phyloP scores from a whole-genome alignment of 345 rosid genomes.

The Murraya koenigii region DNA sequence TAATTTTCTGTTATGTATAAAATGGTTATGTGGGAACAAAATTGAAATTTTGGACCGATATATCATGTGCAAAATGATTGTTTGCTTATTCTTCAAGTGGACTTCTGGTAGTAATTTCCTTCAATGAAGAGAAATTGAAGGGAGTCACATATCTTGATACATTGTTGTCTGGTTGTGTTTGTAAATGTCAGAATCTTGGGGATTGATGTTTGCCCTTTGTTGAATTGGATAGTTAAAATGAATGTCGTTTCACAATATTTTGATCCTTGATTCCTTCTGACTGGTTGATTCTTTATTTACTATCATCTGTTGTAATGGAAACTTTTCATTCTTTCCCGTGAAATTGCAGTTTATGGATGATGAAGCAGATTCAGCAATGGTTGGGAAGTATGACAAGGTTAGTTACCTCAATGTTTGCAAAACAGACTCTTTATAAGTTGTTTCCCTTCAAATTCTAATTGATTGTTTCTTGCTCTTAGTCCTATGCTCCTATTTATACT shows the following conservation, averaged over 20 bases:
- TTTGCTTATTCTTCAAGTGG: background rate
- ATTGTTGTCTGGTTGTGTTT: background rate
- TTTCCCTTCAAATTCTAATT: background rate
- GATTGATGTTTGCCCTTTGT: background rate
- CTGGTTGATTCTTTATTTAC: background rate
- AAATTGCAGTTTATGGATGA: constrained; percentile 24
- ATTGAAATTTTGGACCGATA: background rate
- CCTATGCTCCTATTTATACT: constrained; percentile 10
- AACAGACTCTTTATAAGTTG: background rate
- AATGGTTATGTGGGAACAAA: background rate
- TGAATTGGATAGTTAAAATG: background rate
- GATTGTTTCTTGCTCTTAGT: constrained; percentile 16
- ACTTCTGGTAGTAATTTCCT: background rate
- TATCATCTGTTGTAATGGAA: background rate
- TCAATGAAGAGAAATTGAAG: background rate
- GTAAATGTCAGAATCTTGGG: background rate
- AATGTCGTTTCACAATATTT: no score
- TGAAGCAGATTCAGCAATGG: constrained; percentile 42
- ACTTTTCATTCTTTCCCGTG: background rate
- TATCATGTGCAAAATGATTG: background rate
- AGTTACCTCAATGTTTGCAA: background rate
- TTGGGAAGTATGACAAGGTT: constrained; percentile 38
- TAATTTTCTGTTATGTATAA: background rate
- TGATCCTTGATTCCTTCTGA: background rate
- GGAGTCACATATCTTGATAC: no score